A percentile compares a stretch with the other conserved stretches of the same genome.
These are phyloP conservation scores for Fusarium buxicola DNA, from an alignment of 2,329 filamentous ascomycete species.

Conservation along the genomic window DNA sequence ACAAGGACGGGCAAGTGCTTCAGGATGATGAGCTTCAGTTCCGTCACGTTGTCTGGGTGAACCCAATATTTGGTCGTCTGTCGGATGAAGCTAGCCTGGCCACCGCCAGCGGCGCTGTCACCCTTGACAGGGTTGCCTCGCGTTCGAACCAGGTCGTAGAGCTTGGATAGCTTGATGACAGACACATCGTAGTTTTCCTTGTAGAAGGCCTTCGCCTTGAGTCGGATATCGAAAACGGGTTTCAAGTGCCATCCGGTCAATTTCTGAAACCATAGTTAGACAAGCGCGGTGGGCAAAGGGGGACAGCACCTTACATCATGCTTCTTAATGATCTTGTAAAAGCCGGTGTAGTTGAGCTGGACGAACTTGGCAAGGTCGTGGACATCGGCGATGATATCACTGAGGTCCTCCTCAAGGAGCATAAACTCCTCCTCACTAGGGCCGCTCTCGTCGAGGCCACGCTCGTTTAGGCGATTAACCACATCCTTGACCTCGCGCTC, in stretches of 20 bases:
- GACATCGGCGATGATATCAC: slow-evolving; percentile 98
- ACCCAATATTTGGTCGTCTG: slow-evolving; percentile 99
- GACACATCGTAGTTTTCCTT: slow-evolving; percentile 98
- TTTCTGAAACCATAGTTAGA: slow-evolving; percentile 72
- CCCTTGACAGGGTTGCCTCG: slow-evolving; percentile 92
- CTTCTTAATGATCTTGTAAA: slow-evolving; percentile 99
- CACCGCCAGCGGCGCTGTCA: slow-evolving; percentile 89
- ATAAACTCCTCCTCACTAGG: slow-evolving; percentile 94
- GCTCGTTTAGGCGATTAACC: slow-evolving; percentile 77
- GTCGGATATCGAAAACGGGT: slow-evolving; percentile 92
- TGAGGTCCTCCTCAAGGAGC: slow-evolving; percentile 91
- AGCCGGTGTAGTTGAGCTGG: slow-evolving; percentile 97
- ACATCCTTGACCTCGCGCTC: slow-evolving; percentile 93
- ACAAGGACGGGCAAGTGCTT: slow-evolving; percentile 98
- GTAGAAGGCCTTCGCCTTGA: slow-evolving; percentile 98
- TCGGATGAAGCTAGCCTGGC: slow-evolving; percentile 94
- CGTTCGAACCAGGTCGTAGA: slow-evolving; percentile 95
- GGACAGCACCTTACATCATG: slow-evolving; percentile 76
- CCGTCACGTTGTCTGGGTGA: slow-evolving; percentile 97
- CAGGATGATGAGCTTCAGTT: slow-evolving; percentile 96
- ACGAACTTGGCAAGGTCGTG: slow-evolving; percentile 98
- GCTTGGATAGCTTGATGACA: slow-evolving; percentile 91
- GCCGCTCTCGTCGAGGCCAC: slow-evolving; percentile 65
- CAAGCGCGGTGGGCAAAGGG: not conserved
- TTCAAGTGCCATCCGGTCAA: slow-evolving; percentile 92